Percentiles rank a stretch among this genome's conserved stretches.
These are phyloP conservation scores for Madurella fahalii DNA, from an alignment of 2,329 filamentous ascomycete genomes.

Conservation along the genomic window DNA sequence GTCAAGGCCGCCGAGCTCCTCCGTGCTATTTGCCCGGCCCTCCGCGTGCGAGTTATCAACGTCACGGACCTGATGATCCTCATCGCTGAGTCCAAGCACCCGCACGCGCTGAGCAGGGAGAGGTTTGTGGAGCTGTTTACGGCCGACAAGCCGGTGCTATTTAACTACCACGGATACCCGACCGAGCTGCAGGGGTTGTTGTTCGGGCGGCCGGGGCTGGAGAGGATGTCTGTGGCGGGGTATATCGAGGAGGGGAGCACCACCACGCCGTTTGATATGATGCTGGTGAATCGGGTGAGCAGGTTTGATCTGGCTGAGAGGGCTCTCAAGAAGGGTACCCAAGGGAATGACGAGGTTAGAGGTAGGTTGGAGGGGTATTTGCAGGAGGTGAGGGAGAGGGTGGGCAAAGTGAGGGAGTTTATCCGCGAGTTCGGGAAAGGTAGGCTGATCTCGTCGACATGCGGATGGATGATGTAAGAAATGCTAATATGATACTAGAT, in stretches of 20 bases:
- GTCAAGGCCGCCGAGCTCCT: conserved; percentile 57
- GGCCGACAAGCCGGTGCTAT: conserved; percentile 49
- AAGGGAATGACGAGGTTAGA: conserved; percentile 45
- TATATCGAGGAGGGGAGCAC: conserved; percentile 64
- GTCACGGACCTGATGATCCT: conserved; percentile 65
- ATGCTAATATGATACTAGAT: conserved; percentile 34
- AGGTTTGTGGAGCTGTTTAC: conserved; percentile 57
- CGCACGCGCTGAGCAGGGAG: conserved; percentile 51
- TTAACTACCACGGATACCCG: conserved; percentile 66
- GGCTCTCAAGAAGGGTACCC: conserved; percentile 47
- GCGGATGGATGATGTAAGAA: neutral
- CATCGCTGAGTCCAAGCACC: conserved; percentile 50
- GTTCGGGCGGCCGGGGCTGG: conserved; percentile 51
- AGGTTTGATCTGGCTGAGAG: conserved; percentile 56
- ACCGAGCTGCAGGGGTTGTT: conserved; percentile 58
- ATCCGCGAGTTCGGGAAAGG: conserved; percentile 51
- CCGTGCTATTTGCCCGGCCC: conserved; percentile 42
- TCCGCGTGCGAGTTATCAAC: conserved; percentile 60
- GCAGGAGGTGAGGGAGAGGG: conserved; percentile 44
- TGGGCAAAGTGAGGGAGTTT: conserved; percentile 48
- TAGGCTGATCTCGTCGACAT: conserved; percentile 30
- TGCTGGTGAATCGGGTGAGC: conserved; percentile 58
- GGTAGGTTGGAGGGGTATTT: conserved; percentile 42
- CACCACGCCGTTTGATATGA: conserved; percentile 67
- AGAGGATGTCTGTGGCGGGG: conserved; percentile 52